Evolutionary conservation across 2,329 filamentous ascomycete genomes (phyloP), one percentile per base, ranked within the genome.

Genomic region (Diaporthe sp.): DNA sequence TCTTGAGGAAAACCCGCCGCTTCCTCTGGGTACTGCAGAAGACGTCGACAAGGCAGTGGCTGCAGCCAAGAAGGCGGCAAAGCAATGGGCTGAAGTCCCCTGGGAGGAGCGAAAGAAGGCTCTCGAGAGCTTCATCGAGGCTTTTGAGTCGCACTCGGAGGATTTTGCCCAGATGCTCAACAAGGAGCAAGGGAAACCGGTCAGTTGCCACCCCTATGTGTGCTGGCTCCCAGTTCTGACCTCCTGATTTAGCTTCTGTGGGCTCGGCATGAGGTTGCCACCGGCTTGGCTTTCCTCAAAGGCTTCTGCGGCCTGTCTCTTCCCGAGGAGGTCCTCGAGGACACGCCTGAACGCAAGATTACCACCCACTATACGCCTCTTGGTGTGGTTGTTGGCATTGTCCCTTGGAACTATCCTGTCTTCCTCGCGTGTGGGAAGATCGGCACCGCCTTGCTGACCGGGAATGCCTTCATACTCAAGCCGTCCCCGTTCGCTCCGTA

Each of bases 401-500:
- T 61, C 31, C 71, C 71, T 22, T 73, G 71, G 71, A 73, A 73
- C 58, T 73, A 63, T 37, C 71, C 71, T 2, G n/a, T 73, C 47
- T 34, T 65, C 25, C 58, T 73, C 22, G 71, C 71, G 31, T 44
- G 42, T 37, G 58, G 25, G 4, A 93, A 93, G 81, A 84, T 93
- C 47, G 87, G 86, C 2, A 88, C 90, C 0, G 89, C 89, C 2
- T 80, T 93, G 1, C 77, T 92, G 42, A 89, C 90, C 0, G 90
- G 90, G 13, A 91, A 90, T 77, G 82, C 83, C 20, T 82, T 91
- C 61, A 90, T 91, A 71, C 81, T 90, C 76, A 91, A 91, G 81
- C 88, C 89, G 5, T 91, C 88, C 57, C 88, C 88, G 0, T 91
- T 88, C 81, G 90, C 90, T 0, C 90, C 90, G 0, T 92, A 91